Evolutionary conservation across 805 yeast species (phyloP), one percentile per base, ranked within the genome.

Genomic region (Ogataea wickerhamii): DNA sequence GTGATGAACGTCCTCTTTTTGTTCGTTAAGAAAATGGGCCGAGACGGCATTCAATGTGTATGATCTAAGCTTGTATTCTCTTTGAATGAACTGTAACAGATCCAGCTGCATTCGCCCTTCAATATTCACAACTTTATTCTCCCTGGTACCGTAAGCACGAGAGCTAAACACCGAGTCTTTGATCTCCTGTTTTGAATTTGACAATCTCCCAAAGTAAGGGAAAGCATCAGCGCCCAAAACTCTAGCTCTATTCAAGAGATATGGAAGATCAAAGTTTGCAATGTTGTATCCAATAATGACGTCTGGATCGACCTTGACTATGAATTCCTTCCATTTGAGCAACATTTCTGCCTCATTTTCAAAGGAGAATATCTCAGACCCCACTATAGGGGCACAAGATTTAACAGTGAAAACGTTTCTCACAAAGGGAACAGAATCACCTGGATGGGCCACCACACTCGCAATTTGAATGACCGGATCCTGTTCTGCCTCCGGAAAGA

Each of bases 381-480:
- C 98, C 13, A 93, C 91, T 41, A 93, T 93, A 3, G 95, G 84
- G 0, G 96, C 68, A 64, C 98, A 94, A 1, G 95, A 76, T 44
- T 87, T 77, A 12, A 94, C 87, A 0, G 98, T 91, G 60, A 93
- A 94, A 0, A 94, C 98, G 53, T 88, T 91, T 53, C 98, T 74
- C 4, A 93, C 82, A 58, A 94, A 93, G 1, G 98, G 98, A 35
- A 79, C 76, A n/a, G 72, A 47, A 25, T 82, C 88, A 32, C 98
- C 97, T 36, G 82, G 80, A 36, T 77, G 69, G 52, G 87, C 82
- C 2, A 91, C 95, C 20, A 93, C 96, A 55, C 87, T 91, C 5
- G 98, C 98, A 46, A 93, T 94, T 63, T 94, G 98, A 56, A 93
- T 93, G 7, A 93, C 96, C 0, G 96, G 84, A 66, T 93, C 99